These are phyloP conservation scores for Moesziomyces sp. DNA, from an alignment of 1,284 basidiomycete species.

Conservation along the genomic window DNA sequence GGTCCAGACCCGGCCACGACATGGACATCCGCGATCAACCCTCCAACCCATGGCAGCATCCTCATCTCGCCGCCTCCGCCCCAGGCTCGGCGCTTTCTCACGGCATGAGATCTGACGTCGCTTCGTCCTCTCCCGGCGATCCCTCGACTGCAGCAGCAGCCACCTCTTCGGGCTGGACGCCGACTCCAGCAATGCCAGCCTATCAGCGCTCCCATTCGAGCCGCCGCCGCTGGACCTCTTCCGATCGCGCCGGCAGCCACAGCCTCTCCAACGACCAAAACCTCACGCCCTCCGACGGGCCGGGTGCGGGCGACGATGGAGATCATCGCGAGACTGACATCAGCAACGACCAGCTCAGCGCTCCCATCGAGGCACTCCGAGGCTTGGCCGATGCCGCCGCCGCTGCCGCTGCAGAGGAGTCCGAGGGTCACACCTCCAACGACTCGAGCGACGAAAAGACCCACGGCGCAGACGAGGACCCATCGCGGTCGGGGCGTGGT, in stretches of 20 bases:
- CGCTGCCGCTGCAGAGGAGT: constrained; percentile 76
- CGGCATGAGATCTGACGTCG: background rate
- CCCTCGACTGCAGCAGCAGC: constrained; percentile 2
- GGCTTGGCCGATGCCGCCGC: constrained; percentile 91
- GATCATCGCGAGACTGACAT: constrained; percentile 41
- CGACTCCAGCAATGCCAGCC: constrained; percentile 8
- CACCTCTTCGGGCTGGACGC: constrained; percentile 23
- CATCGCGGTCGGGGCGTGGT: constrained; percentile 3
- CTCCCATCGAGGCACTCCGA: constrained; percentile 90
- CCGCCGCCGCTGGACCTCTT: constrained; percentile 29
- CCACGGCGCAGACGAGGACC: background rate
- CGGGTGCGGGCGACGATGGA: constrained; percentile 10
- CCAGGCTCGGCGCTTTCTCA: background rate
- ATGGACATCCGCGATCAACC: constrained; percentile 15
- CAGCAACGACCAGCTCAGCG: constrained; percentile 69
- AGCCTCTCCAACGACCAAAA: constrained; percentile 23
- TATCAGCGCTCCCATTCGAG: constrained; percentile 13
- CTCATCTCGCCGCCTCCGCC: constrained; percentile 7
- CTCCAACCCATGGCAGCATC: constrained; percentile 16
- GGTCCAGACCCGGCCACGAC: constrained; percentile 10
- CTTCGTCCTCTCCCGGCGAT: constrained; percentile 8
- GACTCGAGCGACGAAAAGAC: constrained; percentile 37
- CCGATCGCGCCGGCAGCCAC: constrained; percentile 29
- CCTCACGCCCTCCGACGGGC: constrained; percentile 25
- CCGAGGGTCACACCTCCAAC: constrained; percentile 29